Percentiles rank a stretch among this genome's conserved stretches.
phyloP scores from a whole-genome alignment of 192 early-diverging fungal genomes.

The Backusella mclennaniae region DNA sequence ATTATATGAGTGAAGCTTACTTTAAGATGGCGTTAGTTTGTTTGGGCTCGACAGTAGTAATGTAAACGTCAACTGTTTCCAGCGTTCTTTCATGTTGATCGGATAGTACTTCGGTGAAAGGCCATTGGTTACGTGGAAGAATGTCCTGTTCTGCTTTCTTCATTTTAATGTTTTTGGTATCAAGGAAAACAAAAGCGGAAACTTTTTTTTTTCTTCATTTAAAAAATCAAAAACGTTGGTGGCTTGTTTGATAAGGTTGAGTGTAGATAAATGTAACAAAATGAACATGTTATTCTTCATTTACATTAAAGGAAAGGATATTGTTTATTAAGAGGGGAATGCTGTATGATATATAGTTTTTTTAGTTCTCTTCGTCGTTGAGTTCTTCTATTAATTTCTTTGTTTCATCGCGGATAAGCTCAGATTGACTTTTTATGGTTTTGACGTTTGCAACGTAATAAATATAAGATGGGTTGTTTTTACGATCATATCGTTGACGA shows the following conservation, averaged over 20 bases:
- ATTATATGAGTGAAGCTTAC: background rate
- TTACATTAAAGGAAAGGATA: background rate
- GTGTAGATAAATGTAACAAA: no score
- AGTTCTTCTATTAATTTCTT: background rate
- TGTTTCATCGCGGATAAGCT: background rate
- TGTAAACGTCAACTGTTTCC: conserved; percentile 35
- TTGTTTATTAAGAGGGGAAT: background rate
- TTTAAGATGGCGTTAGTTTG: conserved; percentile 29
- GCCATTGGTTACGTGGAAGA: conserved; percentile 23
- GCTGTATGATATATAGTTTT: background rate
- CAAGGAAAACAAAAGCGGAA: background rate
- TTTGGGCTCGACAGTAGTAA: conserved; percentile 25
- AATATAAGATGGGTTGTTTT: conserved; percentile 1
- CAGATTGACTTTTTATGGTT: background rate
- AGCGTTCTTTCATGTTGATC: conserved; percentile 41
- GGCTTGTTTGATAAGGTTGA: background rate
- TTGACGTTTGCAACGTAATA: conserved; percentile 6
- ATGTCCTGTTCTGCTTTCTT: background rate
- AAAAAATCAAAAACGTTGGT: background rate
- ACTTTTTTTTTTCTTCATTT: background rate
- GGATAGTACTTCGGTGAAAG: conserved; percentile 43
- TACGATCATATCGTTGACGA: conserved; percentile 1
- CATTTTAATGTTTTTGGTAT: background rate
- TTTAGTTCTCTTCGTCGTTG: background rate
- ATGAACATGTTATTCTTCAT: background rate